Percentiles rank a stretch among this genome's conserved stretches.
Conservation (phyloP, 2,329 filamentous ascomycete species). For the Rhinocladiella mackenziei region DNA sequence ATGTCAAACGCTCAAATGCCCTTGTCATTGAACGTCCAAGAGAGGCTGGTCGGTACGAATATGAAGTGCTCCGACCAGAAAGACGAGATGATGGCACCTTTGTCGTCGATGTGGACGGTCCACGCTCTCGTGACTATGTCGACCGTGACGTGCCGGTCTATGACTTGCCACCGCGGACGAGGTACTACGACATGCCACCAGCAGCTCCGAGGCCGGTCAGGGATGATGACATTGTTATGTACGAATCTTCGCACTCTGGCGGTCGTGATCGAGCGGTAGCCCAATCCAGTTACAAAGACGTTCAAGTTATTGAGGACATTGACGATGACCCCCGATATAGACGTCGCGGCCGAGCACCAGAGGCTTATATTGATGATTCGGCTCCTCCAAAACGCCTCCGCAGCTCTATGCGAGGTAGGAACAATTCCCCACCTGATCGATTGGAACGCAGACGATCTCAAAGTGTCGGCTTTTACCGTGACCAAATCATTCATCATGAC, state of each 20-base stretch:
- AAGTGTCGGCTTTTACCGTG: conserved; percentile 23
- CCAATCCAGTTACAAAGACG: conserved; percentile 17
- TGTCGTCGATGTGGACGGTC: conserved; percentile 17
- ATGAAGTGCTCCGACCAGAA: conserved; percentile 23
- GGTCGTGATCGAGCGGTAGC: conserved; percentile 11
- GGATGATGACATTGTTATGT: conserved; percentile 14
- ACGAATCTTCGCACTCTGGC: conserved; percentile 5
- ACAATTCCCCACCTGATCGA: conserved; percentile 13
- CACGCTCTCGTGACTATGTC: conserved; percentile 7
- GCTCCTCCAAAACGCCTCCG: conserved; percentile 9
- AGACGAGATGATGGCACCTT: conserved; percentile 20
- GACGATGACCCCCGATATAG: conserved; percentile 17
- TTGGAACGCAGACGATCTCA: conserved; percentile 11
- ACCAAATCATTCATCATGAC: conserved; percentile 24
- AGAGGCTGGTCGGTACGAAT: conserved; percentile 19
- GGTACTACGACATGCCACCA: conserved; percentile 4
- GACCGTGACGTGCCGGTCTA: conserved; percentile 7
- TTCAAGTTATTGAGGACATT: conserved; percentile 22
- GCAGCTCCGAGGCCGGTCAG: conserved; percentile 1
- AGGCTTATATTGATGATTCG: conserved; percentile 10
- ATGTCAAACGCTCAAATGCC: conserved; percentile 21
- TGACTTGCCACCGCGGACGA: conserved; percentile 8
- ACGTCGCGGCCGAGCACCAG: conserved; percentile 10
- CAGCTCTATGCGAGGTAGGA: conserved; percentile 20
- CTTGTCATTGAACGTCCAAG: conserved; percentile 14